phyloP scores from a whole-genome alignment of 2,329 filamentous ascomycete genomes.

The Botrytis sinoallii region DNA sequence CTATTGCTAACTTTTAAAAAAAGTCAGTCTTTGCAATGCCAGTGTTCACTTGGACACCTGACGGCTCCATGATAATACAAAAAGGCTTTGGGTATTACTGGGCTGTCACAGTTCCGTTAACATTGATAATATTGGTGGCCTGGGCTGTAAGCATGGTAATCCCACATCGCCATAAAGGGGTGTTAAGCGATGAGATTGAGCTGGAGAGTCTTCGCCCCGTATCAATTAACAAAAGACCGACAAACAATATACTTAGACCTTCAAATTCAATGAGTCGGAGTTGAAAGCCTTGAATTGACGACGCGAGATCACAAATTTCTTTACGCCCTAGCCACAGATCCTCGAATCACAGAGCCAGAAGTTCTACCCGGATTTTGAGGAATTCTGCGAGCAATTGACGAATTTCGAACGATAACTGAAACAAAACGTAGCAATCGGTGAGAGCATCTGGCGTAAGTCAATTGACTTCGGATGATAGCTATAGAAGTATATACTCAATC shows the following conservation, averaged over 20 bases:
- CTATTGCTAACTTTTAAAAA: too few relatives aligned
- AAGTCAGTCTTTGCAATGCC: too few relatives aligned
- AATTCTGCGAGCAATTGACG: not conserved
- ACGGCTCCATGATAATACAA: too few relatives aligned
- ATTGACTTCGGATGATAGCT: not conserved
- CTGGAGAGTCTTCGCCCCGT: not conserved
- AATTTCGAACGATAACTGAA: not conserved
- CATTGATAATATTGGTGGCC: not conserved
- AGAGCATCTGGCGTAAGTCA: not conserved
- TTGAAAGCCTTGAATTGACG: not conserved
- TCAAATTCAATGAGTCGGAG: not conserved
- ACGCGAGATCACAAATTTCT: not conserved
- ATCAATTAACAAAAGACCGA: not conserved
- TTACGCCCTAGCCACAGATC: not conserved
- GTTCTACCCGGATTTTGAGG: not conserved
- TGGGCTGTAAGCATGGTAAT: not conserved
- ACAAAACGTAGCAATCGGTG: not conserved
- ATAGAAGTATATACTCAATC: not conserved
- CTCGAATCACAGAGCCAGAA: not conserved
- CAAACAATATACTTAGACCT: not conserved
- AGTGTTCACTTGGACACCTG: too few relatives aligned
- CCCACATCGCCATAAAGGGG: not conserved
- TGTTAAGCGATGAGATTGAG: slow-evolving; percentile 1
- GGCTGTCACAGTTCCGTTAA: not conserved
- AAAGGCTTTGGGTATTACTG: not conserved